Conservation (phyloP, 257 asterid genomes). For the Solanum pimpinellifolium region DNA sequence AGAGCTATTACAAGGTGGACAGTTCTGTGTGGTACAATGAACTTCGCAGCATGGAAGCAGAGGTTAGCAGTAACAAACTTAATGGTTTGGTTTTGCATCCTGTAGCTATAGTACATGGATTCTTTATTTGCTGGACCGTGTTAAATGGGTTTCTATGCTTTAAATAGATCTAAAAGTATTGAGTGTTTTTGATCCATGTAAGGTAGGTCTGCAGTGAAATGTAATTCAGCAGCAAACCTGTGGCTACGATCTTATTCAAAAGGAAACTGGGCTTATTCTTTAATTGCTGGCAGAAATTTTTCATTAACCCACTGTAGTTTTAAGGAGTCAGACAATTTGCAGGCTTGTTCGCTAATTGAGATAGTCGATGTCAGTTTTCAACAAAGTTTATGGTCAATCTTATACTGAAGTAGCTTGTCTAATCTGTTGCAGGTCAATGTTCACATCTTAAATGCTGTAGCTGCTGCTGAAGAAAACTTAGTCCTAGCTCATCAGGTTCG, state of each 20-base stretch:
- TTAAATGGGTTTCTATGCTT: not conserved
- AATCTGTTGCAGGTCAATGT: slow-evolving; percentile 58
- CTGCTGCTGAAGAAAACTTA: slow-evolving; percentile 47
- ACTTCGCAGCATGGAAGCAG: slow-evolving; percentile 92
- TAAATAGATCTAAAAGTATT: not conserved
- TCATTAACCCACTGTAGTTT: not conserved
- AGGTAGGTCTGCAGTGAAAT: not conserved
- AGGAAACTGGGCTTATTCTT: not conserved
- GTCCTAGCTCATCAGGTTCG: slow-evolving; percentile 72
- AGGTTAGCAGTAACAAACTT: slow-evolving; percentile 42
- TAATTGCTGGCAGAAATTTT: not conserved
- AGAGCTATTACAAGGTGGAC: slow-evolving; percentile 25
- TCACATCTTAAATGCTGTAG: slow-evolving; percentile 50
- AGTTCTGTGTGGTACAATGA: slow-evolving; percentile 70
- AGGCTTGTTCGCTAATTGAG: not conserved
- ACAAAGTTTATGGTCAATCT: not conserved
- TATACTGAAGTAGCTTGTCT: not conserved
- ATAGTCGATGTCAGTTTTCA: not conserved
- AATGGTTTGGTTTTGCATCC: not conserved
- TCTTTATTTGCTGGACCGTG: not conserved
- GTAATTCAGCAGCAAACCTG: not conserved
- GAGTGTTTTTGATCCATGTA: not conserved
- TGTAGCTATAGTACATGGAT: not conserved
- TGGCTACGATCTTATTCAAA: not conserved
- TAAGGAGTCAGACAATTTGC: not conserved